A percentile compares a stretch with the other conserved stretches of the same genome.
These are phyloP conservation scores for Apiotrichum domesticum DNA, from an alignment of 1,284 basidiomycete species.

Conservation along the genomic window DNA sequence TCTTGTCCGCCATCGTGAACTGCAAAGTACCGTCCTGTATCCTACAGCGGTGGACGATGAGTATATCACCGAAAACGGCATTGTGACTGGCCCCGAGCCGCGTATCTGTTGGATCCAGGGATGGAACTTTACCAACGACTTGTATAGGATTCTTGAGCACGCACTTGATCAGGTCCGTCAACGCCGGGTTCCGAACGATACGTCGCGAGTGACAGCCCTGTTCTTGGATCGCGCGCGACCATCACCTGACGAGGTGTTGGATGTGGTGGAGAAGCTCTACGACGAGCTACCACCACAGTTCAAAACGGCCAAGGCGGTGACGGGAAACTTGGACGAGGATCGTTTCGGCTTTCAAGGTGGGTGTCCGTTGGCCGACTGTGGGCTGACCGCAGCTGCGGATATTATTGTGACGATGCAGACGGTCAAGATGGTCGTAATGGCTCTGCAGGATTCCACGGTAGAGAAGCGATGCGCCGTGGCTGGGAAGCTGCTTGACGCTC, in stretches of 20 bases:
- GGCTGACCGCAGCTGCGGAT: slow-evolving; percentile 30
- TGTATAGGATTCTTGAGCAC: slow-evolving; percentile 44
- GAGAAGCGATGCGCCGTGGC: slow-evolving; percentile 41
- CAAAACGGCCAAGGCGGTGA: slow-evolving; percentile 33
- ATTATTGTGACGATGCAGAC: slow-evolving; percentile 43
- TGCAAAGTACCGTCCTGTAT: slow-evolving; percentile 39
- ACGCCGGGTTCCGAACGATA: slow-evolving; percentile 3
- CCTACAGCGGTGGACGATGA: slow-evolving; percentile 36
- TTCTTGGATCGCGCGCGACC: slow-evolving; percentile 21
- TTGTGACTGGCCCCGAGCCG: slow-evolving; percentile 8
- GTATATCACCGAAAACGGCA: slow-evolving; percentile 31
- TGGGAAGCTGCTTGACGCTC: slow-evolving; percentile 40
- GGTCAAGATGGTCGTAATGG: slow-evolving; percentile 42
- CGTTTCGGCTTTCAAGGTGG: slow-evolving; percentile 40
- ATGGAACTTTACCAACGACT: slow-evolving; percentile 42
- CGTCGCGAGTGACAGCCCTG: slow-evolving; percentile 21
- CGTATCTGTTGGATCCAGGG: slow-evolving; percentile 32
- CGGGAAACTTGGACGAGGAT: slow-evolving; percentile 33
- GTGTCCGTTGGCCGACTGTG: neutral
- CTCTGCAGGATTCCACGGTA: slow-evolving; percentile 33
- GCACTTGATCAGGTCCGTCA: slow-evolving; percentile 30
- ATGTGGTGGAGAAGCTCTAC: slow-evolving; percentile 31
- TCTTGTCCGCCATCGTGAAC: slow-evolving; percentile 37
- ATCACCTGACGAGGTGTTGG: slow-evolving; percentile 25
- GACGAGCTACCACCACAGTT: slow-evolving; percentile 33